Conservation (phyloP, 2,329 filamentous ascomycete species). For the Fusarium incarnatum region DNA sequence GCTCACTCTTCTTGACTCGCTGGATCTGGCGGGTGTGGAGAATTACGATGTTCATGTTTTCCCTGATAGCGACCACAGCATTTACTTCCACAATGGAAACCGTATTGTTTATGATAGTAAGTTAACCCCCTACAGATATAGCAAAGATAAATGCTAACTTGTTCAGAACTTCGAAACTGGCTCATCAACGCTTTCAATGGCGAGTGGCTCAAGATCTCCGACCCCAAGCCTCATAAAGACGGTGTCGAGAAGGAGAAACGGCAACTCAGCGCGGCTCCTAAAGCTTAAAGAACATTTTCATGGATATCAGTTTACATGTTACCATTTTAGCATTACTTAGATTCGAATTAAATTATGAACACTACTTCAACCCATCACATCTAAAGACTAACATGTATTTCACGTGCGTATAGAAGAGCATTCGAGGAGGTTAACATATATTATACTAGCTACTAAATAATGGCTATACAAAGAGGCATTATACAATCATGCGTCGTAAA, state of each 20-base stretch:
- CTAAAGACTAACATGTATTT: not conserved
- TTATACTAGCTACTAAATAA: conserved; percentile 5
- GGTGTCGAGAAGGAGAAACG: conserved; percentile 42
- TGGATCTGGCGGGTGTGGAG: conserved; percentile 83
- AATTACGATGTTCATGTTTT: conserved; percentile 99
- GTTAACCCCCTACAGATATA: conserved; percentile 52
- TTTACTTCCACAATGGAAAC: conserved; percentile 94
- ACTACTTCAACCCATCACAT: not conserved
- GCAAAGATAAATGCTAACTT: not conserved
- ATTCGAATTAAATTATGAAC: not conserved
- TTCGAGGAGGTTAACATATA: not conserved
- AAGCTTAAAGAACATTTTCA: not conserved
- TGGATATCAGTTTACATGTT: too few species aligned
- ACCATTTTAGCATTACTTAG: not conserved
- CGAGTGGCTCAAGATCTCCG: conserved; percentile 78
- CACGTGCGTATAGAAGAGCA: not conserved
- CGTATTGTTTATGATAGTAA: conserved; percentile 91
- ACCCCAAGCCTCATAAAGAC: conserved; percentile 60
- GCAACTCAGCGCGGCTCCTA: not conserved
- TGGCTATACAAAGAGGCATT: not conserved
- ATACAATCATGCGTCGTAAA: conserved; percentile 6
- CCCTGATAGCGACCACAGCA: conserved; percentile 94
- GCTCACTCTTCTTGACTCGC: conserved; percentile 83
- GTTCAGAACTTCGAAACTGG: conserved; percentile 83
- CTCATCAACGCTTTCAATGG: conserved; percentile 98